These are phyloP conservation scores for Penicillium paradoxum DNA, from an alignment of 495 filamentous ascomycete species.

Conservation along the genomic window DNA sequence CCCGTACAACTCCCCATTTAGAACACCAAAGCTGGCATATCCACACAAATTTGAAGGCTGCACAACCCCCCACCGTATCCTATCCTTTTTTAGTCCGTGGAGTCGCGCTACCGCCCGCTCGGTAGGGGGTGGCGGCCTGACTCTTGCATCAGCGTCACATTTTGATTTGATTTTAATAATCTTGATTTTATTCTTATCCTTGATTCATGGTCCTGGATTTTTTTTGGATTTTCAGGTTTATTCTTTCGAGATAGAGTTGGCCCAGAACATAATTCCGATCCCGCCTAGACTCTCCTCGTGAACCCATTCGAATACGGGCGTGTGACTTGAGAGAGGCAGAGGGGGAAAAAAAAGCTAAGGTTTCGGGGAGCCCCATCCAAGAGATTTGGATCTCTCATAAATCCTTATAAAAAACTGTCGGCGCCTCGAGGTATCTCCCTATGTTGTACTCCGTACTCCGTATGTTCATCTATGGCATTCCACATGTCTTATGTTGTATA, in stretches of 20 bases:
- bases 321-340: too few relatives aligned
- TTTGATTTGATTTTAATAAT: conserved; percentile 1
- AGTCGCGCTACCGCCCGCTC: conserved; percentile 28
- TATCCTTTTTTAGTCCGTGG: conserved; percentile 18
- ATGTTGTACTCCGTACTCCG: too few relatives aligned
- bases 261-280: conserved; percentile 9
- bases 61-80: conserved; percentile 8
- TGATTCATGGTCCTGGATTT: neutral
- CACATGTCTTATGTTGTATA: neutral
- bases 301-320: neutral
- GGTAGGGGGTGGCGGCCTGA: conserved; percentile 37
- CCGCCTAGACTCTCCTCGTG: neutral
- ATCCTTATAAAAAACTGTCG: neutral
- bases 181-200: neutral
- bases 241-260: conserved; percentile 1
- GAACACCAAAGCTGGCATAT: conserved; percentile 2
- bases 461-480: neutral
- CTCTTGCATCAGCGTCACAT: conserved; percentile 9
- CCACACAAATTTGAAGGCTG: conserved; percentile 3
- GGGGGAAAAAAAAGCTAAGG: neutral
- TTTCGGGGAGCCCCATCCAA: neutral
- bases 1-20: conserved; percentile 1
- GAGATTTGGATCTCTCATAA: neutral
- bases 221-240: neutral
- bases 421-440: neutral